Evolutionary conservation across 1,284 basidiomycete species (phyloP), one percentile per base, ranked within the genome.

Genomic region (Moesziomyces antarcticus): DNA sequence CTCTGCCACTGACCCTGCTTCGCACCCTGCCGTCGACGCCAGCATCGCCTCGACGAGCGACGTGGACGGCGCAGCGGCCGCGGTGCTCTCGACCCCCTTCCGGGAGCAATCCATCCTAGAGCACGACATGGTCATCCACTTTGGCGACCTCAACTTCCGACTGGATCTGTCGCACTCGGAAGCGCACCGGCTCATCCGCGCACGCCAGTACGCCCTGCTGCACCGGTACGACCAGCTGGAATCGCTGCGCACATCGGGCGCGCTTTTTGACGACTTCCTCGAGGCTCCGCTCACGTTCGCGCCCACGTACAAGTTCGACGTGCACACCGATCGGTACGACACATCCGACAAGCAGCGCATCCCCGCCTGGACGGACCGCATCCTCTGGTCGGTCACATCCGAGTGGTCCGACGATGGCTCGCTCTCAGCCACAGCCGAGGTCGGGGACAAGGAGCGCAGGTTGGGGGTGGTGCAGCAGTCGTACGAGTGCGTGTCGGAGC

Each of bases 331-430:
- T 75, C 87, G 87, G 49, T 99, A 98, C 83, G 97, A 99, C 84
- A 92, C 93, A 3, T 93, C 93, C 74, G 97, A 99, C 85, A 99
- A 99, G 86, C 89, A 91, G 87, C 89, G 97, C 9, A 91, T 97
- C 81, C 97, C 97, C 1, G 93, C 96, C 16, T 99, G 96, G 95
- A 98, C 80, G 9, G 82, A 83, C 57, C 64, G 82, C n/a, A 89
- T 99, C 7, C 83, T 99, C 56, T 97, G 68, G 68, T 44, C 33
- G 14, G 66, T 74, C 0, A 74, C 65, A 25, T 37, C 47, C 22
- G 72, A 76, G 46, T 78, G 63, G 62, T 56, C 58, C 30, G 60
- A 63, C 27, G 55, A 27, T 2, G 46, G 22, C 25, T 50, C 9
- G 0, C 41, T 25, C 27, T 45, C 45, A 16, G 46, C 16, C 13